These are phyloP conservation scores for Chaetomium cochliodes DNA, from an alignment of 495 filamentous ascomycete species.

Conservation along the genomic window DNA sequence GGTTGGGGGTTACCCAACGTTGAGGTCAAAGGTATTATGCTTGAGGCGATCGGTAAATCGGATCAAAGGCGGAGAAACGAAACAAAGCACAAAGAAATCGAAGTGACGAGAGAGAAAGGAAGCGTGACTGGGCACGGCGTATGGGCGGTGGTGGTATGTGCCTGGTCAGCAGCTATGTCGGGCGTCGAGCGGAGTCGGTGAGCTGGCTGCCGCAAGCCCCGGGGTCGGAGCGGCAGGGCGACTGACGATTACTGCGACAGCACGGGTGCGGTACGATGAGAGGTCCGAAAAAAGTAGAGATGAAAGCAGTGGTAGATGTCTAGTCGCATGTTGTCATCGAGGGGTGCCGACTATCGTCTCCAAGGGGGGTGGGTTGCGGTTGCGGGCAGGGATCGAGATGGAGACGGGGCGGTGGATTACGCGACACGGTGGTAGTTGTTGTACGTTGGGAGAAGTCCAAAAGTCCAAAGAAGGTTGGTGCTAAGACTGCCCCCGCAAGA, in stretches of 20 bases:
- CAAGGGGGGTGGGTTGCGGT: conserved; percentile 7
- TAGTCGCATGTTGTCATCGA: conserved; percentile 39
- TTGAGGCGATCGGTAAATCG: background rate
- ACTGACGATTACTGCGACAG: conserved; percentile 12
- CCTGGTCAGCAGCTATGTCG: conserved; percentile 10
- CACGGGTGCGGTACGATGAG: background rate
- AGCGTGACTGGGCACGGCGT: conserved; percentile 5
- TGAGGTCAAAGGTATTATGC: background rate
- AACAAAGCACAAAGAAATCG: background rate
- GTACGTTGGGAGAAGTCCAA: background rate
- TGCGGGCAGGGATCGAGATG: conserved; percentile 11
- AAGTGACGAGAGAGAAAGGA: conserved; percentile 6
- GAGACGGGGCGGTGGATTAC: conserved; percentile 6
- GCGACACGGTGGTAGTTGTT: background rate
- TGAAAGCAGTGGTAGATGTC: conserved; percentile 22
- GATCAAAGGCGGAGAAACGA: background rate
- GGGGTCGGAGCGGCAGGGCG: background rate
- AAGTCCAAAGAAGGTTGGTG: conserved; percentile 2
- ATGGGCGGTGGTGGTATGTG: background rate
- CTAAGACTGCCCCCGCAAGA: background rate
- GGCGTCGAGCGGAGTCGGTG: conserved; percentile 18
- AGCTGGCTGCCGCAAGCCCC: conserved; percentile 2
- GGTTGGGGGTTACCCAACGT: background rate
- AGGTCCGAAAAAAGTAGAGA: conserved; percentile 23
- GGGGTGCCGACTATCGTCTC: conserved; percentile 13